phyloP scores from a whole-genome alignment of 305 asterid species.

The Fraxinus albicans region DNA sequence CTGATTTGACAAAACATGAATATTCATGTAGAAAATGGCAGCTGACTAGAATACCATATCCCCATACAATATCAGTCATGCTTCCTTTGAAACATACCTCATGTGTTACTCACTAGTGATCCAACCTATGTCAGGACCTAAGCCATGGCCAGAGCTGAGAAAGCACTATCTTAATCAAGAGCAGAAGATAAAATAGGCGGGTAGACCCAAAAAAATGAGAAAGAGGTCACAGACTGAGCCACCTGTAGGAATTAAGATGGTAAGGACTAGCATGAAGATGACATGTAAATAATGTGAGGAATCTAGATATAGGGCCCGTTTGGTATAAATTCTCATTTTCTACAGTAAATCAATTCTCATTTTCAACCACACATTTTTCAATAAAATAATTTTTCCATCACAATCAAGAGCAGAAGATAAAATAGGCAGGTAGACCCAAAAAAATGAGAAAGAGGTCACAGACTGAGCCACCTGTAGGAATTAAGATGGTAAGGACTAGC shows the following conservation, averaged over 20 bases:
- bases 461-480: background rate
- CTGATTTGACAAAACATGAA: background rate
- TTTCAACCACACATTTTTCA: no score
- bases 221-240: background rate
- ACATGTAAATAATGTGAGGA: no score
- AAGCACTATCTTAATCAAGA: no score
- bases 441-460: background rate
- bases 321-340: no score
- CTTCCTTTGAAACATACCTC: background rate
- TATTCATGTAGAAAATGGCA: background rate
- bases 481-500: background rate
- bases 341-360: no score
- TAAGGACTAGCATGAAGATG: background rate
- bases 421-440: background rate
- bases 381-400: no score
- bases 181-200: background rate
- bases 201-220: background rate
- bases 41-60: background rate
- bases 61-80: background rate
- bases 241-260: background rate
- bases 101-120: background rate
- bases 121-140: background rate
- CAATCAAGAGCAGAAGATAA: background rate
- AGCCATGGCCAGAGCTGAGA: background rate
- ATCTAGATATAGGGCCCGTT: background rate